phyloP scores from a whole-genome alignment of 352 stramenopile genomes.

The Phytopythium aichiense region DNA sequence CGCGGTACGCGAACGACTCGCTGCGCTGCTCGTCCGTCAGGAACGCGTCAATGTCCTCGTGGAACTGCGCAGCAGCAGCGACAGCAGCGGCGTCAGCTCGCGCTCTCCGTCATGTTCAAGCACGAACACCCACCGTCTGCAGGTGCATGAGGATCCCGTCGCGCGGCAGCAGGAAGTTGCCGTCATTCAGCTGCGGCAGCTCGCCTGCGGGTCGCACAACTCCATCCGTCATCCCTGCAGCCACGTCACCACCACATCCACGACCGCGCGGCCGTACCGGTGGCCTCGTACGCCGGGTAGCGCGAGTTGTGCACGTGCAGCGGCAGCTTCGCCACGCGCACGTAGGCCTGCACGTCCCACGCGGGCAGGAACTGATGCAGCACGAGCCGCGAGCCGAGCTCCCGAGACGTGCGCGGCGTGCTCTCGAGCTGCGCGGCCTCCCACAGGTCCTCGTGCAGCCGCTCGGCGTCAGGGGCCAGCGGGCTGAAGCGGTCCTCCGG shows the following conservation, averaged over 20 bases:
- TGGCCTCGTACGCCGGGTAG: conserved; percentile 79
- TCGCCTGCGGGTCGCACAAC: conserved; percentile 29
- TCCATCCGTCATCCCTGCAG: neutral
- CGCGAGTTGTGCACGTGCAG: conserved; percentile 85
- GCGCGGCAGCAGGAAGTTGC: conserved; percentile 83
- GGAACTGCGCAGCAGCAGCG: conserved; percentile 42
- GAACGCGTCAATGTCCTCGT: conserved; percentile 72
- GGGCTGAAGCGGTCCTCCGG: conserved; percentile 79
- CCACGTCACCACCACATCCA: too few species aligned
- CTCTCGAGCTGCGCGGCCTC: conserved; percentile 43
- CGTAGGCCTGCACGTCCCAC: conserved; percentile 83
- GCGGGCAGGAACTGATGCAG: conserved; percentile 84
- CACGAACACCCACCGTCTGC: conserved; percentile 47
- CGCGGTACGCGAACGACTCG: conserved; percentile 80
- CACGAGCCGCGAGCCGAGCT: conserved; percentile 65
- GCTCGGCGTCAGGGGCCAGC: conserved; percentile 62
- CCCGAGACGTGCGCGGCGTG: conserved; percentile 59
- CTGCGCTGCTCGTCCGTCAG: conserved; percentile 67
- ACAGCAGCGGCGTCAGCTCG: neutral
- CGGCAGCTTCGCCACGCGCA: conserved; percentile 66
- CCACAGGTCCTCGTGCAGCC: conserved; percentile 64
- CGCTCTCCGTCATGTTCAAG: too few species aligned
- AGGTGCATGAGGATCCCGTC: conserved; percentile 85
- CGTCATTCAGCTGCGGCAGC: conserved; percentile 80
- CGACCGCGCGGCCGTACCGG: conserved; percentile 22